These are phyloP conservation scores for Tinospora cordifolia DNA, from an alignment of 164 flowering plant species.

Conservation along the genomic window DNA sequence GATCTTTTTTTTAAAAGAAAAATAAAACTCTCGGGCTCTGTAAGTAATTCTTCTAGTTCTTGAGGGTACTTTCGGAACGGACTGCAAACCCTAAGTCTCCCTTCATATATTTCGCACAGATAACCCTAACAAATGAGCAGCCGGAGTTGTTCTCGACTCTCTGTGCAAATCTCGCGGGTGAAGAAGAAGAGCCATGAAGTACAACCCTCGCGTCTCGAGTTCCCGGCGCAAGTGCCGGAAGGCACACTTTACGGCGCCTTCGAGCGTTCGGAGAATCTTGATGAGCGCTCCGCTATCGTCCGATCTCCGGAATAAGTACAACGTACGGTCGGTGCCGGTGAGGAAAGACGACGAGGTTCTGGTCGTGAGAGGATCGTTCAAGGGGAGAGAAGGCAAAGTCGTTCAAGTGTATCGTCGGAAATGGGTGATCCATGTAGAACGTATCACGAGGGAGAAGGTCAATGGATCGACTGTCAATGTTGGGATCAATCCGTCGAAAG, in stretches of 20 bases:
- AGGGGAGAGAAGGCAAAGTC: conserved; percentile 28
- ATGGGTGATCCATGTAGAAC: conserved; percentile 29
- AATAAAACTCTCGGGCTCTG: too few relatives aligned
- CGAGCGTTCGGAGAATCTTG: conserved; percentile 21
- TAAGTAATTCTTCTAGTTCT: too few relatives aligned
- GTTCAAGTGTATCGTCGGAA: conserved; percentile 25
- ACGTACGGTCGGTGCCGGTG: conserved; percentile 23
- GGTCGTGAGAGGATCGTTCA: conserved; percentile 26
- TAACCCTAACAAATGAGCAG: too few relatives aligned
- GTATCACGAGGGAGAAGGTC: conserved; percentile 32
- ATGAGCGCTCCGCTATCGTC: conserved; percentile 27
- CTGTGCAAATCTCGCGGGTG: conserved; percentile 5
- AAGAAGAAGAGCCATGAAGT: background rate
- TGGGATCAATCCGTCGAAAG: conserved; percentile 23
- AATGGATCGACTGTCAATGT: conserved; percentile 34
- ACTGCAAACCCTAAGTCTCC: too few relatives aligned
- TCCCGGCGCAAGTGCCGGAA: conserved; percentile 25
- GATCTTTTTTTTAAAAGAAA: too few relatives aligned
- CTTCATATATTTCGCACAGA: too few relatives aligned
- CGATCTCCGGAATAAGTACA: conserved; percentile 27
- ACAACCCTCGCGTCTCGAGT: conserved; percentile 20
- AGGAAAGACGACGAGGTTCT: conserved; percentile 31
- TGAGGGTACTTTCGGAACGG: too few relatives aligned
- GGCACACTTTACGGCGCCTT: conserved; percentile 28
- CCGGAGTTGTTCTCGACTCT: background rate